Conservation (phyloP, 192 early-diverging fungal species). For the Thamnidium elegans region DNA sequence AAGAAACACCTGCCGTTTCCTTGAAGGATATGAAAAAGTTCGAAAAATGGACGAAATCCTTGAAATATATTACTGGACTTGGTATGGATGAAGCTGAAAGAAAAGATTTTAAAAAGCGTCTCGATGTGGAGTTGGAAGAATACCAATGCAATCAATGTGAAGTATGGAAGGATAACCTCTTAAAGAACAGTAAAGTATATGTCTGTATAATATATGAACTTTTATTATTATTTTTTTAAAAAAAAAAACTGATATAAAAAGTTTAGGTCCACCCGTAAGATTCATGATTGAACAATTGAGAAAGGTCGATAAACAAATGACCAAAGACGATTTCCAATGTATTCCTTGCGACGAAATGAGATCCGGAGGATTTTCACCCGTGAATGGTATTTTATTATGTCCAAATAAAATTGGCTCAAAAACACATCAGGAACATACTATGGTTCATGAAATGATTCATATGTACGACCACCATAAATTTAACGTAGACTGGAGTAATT, state of each 20-base stretch:
- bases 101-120: slow-evolving; percentile 26
- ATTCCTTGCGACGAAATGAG: slow-evolving; percentile 77
- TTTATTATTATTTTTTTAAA: neutral
- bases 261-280: slow-evolving; percentile 70
- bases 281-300: slow-evolving; percentile 85
- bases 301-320: slow-evolving; percentile 62
- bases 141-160: slow-evolving; percentile 67
- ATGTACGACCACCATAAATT: slow-evolving; percentile 77
- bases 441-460: slow-evolving; percentile 92
- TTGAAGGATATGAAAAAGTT: slow-evolving; percentile 57
- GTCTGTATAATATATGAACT: neutral
- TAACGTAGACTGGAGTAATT: slow-evolving; percentile 70
- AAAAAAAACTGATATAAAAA: neutral
- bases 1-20: neutral
- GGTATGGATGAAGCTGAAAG: slow-evolving; percentile 55
- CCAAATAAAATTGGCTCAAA: slow-evolving; percentile 78
- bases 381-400: slow-evolving; percentile 81
- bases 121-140: slow-evolving; percentile 47
- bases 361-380: slow-evolving; percentile 84
- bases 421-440: slow-evolving; percentile 85
- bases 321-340: slow-evolving; percentile 67
- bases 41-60: slow-evolving; percentile 57
- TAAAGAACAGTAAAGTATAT: slow-evolving; percentile 56
- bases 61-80: slow-evolving; percentile 58
- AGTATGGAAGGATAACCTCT: slow-evolving; percentile 70